Conservation (phyloP, 1,139 yeast genomes). For the Pneumocystis oryctolagi region DNA sequence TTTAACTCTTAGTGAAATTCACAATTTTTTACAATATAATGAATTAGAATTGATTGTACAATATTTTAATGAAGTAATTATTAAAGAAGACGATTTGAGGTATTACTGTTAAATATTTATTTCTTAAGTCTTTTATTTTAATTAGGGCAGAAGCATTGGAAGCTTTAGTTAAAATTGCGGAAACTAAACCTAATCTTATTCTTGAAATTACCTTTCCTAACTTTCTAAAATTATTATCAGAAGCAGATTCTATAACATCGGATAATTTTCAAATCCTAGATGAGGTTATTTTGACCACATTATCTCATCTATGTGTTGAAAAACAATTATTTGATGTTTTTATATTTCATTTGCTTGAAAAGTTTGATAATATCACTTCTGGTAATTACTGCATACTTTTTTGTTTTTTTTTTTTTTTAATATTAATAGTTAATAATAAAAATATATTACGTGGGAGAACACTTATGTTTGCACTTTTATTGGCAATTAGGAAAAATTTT, state of each 20-base stretch:
- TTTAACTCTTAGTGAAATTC: conserved; percentile 36
- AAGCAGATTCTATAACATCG: conserved; percentile 21
- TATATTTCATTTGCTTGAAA: conserved; percentile 23
- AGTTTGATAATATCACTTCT: conserved; percentile 18
- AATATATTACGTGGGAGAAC: background rate
- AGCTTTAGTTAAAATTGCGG: conserved; percentile 40
- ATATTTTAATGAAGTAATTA: conserved; percentile 48
- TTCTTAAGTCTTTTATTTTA: background rate
- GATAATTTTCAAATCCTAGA: conserved; percentile 13
- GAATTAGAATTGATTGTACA: conserved; percentile 53
- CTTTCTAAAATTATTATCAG: conserved; percentile 40
- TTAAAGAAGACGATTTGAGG: conserved; percentile 28
- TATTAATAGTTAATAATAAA: conserved; percentile 5
- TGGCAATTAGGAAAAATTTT: conserved; percentile 13
- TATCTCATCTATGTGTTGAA: conserved; percentile 23
- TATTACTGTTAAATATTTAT: background rate
- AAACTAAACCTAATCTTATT: conserved; percentile 32
- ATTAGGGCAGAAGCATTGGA: conserved; percentile 29
- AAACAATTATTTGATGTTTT: conserved; percentile 24
- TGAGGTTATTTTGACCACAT: conserved; percentile 19
- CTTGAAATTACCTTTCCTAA: conserved; percentile 47
- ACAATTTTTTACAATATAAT: conserved; percentile 33
- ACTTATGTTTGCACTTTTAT: conserved; percentile 8
- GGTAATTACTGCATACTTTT: conserved; percentile 9
- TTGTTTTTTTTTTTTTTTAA: conserved; percentile 11